These are phyloP conservation scores for Echium plantagineum DNA, from an alignment of 257 asterid species.

Conservation along the genomic window DNA sequence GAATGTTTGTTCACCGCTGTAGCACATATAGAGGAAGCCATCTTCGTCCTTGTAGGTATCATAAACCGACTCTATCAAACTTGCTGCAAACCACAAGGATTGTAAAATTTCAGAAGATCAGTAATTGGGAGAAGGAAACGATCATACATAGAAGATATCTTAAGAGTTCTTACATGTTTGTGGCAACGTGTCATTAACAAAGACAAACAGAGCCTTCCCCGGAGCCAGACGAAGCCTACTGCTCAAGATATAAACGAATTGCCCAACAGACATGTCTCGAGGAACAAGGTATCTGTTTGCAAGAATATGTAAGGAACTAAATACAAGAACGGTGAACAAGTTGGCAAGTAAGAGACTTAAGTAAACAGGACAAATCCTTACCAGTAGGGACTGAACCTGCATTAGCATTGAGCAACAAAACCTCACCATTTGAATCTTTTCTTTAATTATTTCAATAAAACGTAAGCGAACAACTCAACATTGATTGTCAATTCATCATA, in stretches of 20 bases:
- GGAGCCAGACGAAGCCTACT: conserved; percentile 81
- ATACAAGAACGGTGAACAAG: too few species aligned
- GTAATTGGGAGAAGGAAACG: not conserved
- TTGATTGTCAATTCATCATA: too few species aligned
- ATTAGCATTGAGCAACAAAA: not conserved
- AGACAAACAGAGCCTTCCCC: conserved; percentile 86
- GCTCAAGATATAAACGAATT: conserved; percentile 69
- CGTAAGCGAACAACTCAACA: too few species aligned
- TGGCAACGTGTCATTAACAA: conserved; percentile 77
- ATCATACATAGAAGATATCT: not conserved
- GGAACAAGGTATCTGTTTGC: conserved; percentile 76
- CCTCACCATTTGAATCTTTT: not conserved
- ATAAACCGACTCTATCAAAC: conserved; percentile 59
- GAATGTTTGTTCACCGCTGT: conserved; percentile 94
- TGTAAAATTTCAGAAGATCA: not conserved
- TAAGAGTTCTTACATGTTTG: conserved; percentile 54
- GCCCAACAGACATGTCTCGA: conserved; percentile 92
- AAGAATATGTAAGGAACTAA: not conserved
- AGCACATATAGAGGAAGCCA: conserved; percentile 93
- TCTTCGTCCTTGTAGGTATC: conserved; percentile 67
- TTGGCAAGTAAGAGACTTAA: too few species aligned
- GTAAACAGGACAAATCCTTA: too few species aligned
- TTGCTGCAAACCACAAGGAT: conserved; percentile 35
- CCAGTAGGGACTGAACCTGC: not conserved
- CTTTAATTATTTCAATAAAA: too few species aligned